These are phyloP conservation scores for Blumeriella jaapii DNA, from an alignment of 2,329 filamentous ascomycete species.

Conservation along the genomic window DNA sequence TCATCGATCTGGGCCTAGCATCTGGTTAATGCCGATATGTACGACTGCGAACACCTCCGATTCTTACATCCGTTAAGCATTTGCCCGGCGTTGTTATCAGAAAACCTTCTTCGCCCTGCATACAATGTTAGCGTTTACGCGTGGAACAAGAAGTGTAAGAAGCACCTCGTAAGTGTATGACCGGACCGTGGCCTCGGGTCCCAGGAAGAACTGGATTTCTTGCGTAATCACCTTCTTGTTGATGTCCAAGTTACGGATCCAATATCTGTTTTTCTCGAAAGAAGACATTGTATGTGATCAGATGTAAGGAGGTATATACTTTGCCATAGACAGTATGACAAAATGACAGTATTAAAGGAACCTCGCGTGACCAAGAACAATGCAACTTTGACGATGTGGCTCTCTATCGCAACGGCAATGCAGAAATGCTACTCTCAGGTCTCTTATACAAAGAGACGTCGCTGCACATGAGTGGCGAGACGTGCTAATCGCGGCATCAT, in stretches of 20 bases:
- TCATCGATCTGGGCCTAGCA: slow-evolving; percentile 50
- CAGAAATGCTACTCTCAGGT: neutral
- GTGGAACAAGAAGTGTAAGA: slow-evolving; percentile 19
- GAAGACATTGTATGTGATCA: slow-evolving; percentile 19
- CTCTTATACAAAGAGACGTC: neutral
- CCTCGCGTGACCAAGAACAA: too few species aligned
- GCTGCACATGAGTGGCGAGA: neutral
- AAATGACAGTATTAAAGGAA: too few species aligned
- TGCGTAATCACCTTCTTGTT: slow-evolving; percentile 49
- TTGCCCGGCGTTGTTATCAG: slow-evolving; percentile 46
- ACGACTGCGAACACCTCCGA: neutral
- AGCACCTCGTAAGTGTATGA: slow-evolving; percentile 44
- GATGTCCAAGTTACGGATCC: slow-evolving; percentile 48
- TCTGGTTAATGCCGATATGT: slow-evolving; percentile 7
- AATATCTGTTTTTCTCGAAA: slow-evolving; percentile 42
- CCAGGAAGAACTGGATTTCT: slow-evolving; percentile 46
- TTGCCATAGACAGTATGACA: slow-evolving; percentile 11
- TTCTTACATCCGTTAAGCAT: slow-evolving; percentile 48
- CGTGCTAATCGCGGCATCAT: neutral
- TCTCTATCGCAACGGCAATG: too few species aligned
- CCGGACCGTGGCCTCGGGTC: slow-evolving; percentile 45
- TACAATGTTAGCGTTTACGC: slow-evolving; percentile 9
- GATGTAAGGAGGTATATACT: slow-evolving; percentile 8
- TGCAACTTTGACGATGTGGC: too few species aligned
- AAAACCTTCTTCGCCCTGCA: slow-evolving; percentile 48